Percentiles rank a stretch among this genome's conserved stretches.
Evolutionary conservation across 2,329 filamentous ascomycete species (phyloP).

Genomic region (Fusarium coicis): DNA sequence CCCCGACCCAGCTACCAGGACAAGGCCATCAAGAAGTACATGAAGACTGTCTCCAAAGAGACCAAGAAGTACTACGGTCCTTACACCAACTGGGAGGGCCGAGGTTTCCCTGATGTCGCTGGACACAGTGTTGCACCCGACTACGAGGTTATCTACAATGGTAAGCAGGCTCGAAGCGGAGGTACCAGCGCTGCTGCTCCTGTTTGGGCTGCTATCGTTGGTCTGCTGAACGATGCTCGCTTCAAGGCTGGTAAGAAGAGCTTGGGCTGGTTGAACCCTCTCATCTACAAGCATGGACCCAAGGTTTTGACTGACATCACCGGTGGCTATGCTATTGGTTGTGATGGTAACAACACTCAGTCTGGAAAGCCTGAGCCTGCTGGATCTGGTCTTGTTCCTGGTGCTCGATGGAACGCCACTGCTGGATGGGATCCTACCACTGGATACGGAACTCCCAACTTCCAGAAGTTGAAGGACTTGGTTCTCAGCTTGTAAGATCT

Average conservation of each 20-base stretch:
- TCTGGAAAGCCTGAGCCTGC: constrained; percentile 9
- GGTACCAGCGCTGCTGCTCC: constrained; percentile 60
- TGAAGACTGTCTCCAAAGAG: constrained; percentile 49
- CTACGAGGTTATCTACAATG: constrained; percentile 54
- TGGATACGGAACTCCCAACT: constrained; percentile 35
- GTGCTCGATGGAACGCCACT: constrained; percentile 39
- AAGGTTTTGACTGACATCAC: constrained; percentile 41
- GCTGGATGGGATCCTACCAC: constrained; percentile 37
- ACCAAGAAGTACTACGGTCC: constrained; percentile 49
- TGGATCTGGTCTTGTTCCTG: constrained; percentile 26
- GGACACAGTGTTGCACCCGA: constrained; percentile 61
- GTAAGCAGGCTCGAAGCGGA: constrained; percentile 36
- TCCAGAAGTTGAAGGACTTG: constrained; percentile 34
- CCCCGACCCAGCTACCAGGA: constrained; percentile 59
- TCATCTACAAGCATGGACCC: constrained; percentile 49
- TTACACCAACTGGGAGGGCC: constrained; percentile 51
- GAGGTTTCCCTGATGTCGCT: constrained; percentile 58
- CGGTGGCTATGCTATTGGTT: constrained; percentile 48
- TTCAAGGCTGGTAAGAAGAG: constrained; percentile 55
- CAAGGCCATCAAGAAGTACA: constrained; percentile 51
- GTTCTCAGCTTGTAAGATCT: neutral
- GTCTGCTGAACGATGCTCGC: constrained; percentile 60
- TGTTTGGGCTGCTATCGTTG: constrained; percentile 59
- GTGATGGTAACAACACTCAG: constrained; percentile 43
- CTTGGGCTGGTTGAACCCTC: constrained; percentile 62